Evolutionary conservation across 2,329 filamentous ascomycete species (phyloP).

Genomic region (Monilinia fructigena): DNA sequence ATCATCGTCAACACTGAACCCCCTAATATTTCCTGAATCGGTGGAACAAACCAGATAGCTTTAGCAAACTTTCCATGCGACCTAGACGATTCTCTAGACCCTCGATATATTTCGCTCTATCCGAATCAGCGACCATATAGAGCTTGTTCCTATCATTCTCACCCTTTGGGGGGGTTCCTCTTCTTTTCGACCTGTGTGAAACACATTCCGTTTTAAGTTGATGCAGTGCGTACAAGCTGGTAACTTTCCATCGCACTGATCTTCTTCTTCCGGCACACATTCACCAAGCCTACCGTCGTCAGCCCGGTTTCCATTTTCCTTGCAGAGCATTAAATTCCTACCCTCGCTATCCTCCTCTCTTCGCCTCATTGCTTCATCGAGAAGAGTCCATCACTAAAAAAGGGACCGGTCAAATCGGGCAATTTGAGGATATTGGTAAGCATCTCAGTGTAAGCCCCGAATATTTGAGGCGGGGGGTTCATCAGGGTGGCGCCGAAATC

Average conservation of each 20-base stretch:
- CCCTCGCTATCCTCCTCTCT: conserved; percentile 57
- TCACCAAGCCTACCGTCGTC: conserved; percentile 52
- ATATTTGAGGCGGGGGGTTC: conserved; percentile 68
- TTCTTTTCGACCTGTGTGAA: conserved; percentile 98
- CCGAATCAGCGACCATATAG: conserved; percentile 31
- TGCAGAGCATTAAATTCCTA: conserved; percentile 47
- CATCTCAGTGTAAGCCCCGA: conserved; percentile 61
- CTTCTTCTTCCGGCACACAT: conserved; percentile 93
- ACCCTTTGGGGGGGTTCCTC: conserved; percentile 95
- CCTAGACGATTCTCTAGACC: conserved; percentile 89
- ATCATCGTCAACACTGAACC: conserved; percentile 28
- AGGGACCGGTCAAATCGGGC: conserved; percentile 57
- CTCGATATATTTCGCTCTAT: conserved; percentile 94
- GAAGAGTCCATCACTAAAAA: conserved; percentile 58
- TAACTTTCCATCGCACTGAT: conserved; percentile 96
- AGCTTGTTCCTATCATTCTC: conserved; percentile 38
- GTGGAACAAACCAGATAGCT: conserved; percentile 64
- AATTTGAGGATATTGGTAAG: conserved; percentile 55
- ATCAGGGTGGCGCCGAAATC: conserved; percentile 59
- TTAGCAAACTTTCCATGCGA: conserved; percentile 91
- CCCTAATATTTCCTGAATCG: not conserved
- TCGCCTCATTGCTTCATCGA: conserved; percentile 77
- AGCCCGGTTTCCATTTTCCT: conserved; percentile 20
- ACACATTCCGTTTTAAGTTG: conserved; percentile 97
- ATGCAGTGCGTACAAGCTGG: conserved; percentile 93